Conservation (phyloP, 441 rosid genomes). For the Raphanus hybrid region DNA sequence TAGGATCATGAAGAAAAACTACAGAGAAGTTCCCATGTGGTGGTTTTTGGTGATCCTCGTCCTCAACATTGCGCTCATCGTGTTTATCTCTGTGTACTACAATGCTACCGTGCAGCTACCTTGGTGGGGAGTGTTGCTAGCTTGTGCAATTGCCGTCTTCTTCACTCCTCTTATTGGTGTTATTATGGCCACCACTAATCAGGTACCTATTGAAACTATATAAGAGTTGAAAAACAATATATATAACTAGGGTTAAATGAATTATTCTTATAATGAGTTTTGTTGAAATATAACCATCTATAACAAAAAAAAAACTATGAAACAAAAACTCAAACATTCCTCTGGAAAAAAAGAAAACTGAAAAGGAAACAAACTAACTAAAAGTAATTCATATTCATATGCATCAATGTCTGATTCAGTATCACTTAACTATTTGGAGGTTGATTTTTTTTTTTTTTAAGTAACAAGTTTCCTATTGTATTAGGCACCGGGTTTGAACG, state of each 20-base stretch:
- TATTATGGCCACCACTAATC: constrained; percentile 73
- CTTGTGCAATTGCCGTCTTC: constrained; percentile 67
- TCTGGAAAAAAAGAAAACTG: neutral
- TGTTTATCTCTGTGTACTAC: constrained; percentile 58
- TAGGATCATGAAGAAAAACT: constrained; percentile 70
- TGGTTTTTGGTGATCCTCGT: constrained; percentile 68
- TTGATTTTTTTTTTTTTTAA: constrained; percentile 51
- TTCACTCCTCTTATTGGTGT: constrained; percentile 79
- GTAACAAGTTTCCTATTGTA: constrained; percentile 43
- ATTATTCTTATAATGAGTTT: neutral
- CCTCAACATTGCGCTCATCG: constrained; percentile 46
- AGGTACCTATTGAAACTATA: constrained; percentile 49
- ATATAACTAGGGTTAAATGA: neutral
- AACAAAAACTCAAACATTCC: neutral
- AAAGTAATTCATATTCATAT: neutral
- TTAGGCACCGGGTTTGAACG: constrained; percentile 65
- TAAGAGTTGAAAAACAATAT: neutral
- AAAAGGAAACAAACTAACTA: neutral
- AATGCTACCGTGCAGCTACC: constrained; percentile 67
- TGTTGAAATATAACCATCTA: neutral
- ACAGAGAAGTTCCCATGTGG: constrained; percentile 64
- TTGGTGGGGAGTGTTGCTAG: constrained; percentile 85
- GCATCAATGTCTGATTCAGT: constrained; percentile 2
- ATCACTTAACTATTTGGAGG: neutral
- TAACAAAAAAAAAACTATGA: neutral